Base-by-base conservation (phyloP, 768 basidiomycete genomes). In the Suillus discolor region DNA sequence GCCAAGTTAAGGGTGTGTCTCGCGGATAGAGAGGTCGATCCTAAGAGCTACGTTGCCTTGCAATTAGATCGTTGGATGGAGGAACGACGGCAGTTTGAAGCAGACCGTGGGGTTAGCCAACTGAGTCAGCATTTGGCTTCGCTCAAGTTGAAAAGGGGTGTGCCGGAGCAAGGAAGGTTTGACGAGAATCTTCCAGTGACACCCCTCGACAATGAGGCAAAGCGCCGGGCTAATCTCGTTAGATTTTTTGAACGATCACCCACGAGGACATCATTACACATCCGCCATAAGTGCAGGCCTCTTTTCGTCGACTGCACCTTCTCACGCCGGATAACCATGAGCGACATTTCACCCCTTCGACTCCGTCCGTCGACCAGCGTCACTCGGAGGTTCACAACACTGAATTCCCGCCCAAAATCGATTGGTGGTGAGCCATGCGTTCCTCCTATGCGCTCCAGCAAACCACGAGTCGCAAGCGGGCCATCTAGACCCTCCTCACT, bases 41-140 rank as follows among this genome's bases (percentile, higher is more conserved):
- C 82, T 0, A 70, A 66, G 7, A 68, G 68, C 20, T 83, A 79
- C 65, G 72, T 75, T 64, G 66, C 78, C 11, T 73, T 84, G 47
- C 80, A 84, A 65, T 79, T 78, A 1, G 79, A 85, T 59, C 80
- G 83, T 38, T 86, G 85, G 85, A 76, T 81, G 74, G 82, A 83
- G 66, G 86, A 87, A 68, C 79, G 79, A 66, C 76, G 80, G 64
- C 79, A 79, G 62, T 62, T 67, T 38, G 77, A 73, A 25, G 77
- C 78, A 23, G 75, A 79, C 63, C 69, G 78, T 59, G 77, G 85
- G 63, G 72, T 77, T 36, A 75, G 79, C 67, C 66, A 63, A 31
- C 65, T 84, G 64, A 74, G 73, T 63, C 75, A 78, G 66, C 79
- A 80, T 44, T 70, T 84, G 41, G 67, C 70, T 49, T 72, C 68